Evolutionary conservation across 164 flowering plant genomes (phyloP).

Genomic region (Kingdonia uniflora): DNA sequence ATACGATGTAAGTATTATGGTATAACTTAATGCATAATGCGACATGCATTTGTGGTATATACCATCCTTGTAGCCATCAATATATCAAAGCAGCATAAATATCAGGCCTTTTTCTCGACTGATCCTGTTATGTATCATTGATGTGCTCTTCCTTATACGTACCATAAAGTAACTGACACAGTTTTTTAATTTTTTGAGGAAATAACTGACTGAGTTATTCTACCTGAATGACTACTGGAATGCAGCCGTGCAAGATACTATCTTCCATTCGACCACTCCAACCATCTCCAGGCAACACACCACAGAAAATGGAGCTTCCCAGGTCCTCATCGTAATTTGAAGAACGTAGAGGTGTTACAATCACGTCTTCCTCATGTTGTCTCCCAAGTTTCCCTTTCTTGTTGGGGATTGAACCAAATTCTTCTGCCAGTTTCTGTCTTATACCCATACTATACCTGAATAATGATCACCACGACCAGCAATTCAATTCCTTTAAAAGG

Average conservation of each 20-base stretch:
- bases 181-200: neutral
- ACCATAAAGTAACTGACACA: no score
- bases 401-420: conserved; percentile 81
- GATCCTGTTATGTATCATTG: no score
- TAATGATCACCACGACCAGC: conserved; percentile 4
- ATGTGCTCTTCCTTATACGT: no score
- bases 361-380: conserved; percentile 72
- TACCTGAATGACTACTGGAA: conserved; percentile 98
- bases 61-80: no score
- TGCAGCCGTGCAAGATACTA: conserved; percentile 87
- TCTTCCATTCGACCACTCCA: conserved; percentile 99
- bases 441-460: conserved; percentile 98
- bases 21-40: no score
- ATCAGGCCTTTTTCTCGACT: no score
- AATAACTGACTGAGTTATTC: neutral
- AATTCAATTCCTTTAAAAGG: no score
- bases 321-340: conserved; percentile 46
- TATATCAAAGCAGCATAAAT: no score
- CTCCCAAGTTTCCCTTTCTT: conserved; percentile 85
- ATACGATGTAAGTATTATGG: no score
- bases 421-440: conserved; percentile 84
- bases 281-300: conserved; percentile 97
- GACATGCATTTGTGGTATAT: no score
- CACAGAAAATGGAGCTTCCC: conserved; percentile 81
- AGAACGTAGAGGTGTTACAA: conserved; percentile 69